A percentile compares a stretch with the other conserved stretches of the same genome.
phyloP scores from a whole-genome alignment of 176 grass and related monocot species.

The Poa annua region DNA sequence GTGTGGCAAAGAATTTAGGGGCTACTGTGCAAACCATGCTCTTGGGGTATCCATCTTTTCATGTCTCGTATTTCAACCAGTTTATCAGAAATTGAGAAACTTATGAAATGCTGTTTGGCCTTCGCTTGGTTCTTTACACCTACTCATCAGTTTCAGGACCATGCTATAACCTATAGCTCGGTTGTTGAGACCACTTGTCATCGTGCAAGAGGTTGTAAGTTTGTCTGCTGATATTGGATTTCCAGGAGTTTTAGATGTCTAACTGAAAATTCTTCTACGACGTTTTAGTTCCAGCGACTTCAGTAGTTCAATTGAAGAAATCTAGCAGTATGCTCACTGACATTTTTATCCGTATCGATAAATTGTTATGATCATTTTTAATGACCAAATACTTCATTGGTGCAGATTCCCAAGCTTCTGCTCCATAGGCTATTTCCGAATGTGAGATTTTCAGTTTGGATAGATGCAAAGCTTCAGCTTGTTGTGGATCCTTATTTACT shows the following conservation, averaged over 20 bases:
- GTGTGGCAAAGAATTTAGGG: background rate
- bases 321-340: background rate
- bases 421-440: constrained; percentile 98
- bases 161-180: constrained; percentile 16
- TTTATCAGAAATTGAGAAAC: background rate
- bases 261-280: constrained; percentile 4
- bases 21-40: constrained; percentile 22
- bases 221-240: background rate
- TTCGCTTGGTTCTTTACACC: background rate
- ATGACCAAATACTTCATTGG: constrained; percentile 33
- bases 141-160: background rate
- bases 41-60: background rate
- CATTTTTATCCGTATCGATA: background rate
- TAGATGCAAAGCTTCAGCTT: constrained; percentile 97
- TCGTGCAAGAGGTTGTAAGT: background rate
- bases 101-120: background rate
- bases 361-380: constrained; percentile 19
- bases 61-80: background rate
- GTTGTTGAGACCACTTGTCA: constrained; percentile 10
- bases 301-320: constrained; percentile 18
- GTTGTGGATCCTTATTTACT: constrained; percentile 80
- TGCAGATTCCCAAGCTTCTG: constrained; percentile 97
- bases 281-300: background rate
- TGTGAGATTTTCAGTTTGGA: constrained; percentile 88
- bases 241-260: background rate